Evolutionary conservation across 805 yeast genomes (phyloP).

Genomic region (Diddensiella santjacobensis): DNA sequence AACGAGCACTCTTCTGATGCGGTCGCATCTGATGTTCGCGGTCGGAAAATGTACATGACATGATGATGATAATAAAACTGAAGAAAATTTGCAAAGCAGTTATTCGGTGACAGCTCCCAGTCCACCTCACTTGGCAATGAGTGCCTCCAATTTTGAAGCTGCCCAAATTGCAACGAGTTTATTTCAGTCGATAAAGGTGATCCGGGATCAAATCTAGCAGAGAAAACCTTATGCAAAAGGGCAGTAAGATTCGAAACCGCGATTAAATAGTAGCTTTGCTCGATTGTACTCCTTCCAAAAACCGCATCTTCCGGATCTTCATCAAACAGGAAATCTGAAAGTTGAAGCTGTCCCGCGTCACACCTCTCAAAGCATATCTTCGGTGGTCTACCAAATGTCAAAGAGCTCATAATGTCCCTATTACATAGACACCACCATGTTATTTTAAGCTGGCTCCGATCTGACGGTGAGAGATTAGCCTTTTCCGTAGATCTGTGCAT

Average conservation of each 20-base stretch:
- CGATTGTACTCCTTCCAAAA: background rate
- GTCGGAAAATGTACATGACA: background rate
- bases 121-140: background rate
- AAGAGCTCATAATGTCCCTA: background rate
- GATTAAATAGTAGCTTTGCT: background rate
- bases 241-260: background rate
- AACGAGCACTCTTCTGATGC: background rate
- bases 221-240: background rate
- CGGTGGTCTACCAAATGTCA: background rate
- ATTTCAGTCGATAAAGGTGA: background rate
- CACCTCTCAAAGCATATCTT: background rate
- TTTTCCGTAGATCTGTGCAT: background rate
- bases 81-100: background rate
- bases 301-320: background rate
- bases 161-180: background rate
- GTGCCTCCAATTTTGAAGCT: background rate
- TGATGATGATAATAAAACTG: background rate
- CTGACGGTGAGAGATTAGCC: background rate
- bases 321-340: background rate
- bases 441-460: background rate
- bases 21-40: background rate
- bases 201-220: background rate
- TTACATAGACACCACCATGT: background rate
- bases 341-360: background rate
- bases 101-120: background rate